phyloP scores from a whole-genome alignment of 75 land plant species.

The Cryptomeria japonica region DNA sequence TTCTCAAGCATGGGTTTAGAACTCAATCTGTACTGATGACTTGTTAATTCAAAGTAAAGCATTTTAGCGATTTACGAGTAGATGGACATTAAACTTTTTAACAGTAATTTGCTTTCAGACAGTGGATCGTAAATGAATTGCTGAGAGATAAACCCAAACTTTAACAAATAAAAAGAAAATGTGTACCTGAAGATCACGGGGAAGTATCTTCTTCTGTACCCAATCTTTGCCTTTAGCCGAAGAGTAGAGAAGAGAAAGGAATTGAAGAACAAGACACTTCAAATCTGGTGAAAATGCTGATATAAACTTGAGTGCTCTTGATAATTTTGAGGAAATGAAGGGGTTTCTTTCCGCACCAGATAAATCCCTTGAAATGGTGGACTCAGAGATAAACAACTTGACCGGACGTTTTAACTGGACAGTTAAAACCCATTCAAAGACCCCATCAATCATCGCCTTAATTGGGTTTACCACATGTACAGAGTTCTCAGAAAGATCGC shows the following conservation, averaged over 20 bases:
- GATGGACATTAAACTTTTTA: too few species aligned
- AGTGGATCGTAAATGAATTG: not conserved
- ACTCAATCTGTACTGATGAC: too few species aligned
- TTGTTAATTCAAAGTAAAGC: too few species aligned
- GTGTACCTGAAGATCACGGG: not conserved
- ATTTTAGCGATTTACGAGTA: too few species aligned
- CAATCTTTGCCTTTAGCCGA: not conserved
- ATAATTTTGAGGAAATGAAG: not conserved
- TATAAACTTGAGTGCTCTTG: not conserved
- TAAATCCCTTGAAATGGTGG: not conserved
- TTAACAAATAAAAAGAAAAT: not conserved
- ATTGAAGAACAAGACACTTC: not conserved
- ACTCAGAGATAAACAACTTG: not conserved
- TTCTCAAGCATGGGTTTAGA: too few species aligned
- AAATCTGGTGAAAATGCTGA: not conserved
- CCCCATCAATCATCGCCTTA: not conserved
- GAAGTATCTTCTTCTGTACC: not conserved
- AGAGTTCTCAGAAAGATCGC: not conserved
- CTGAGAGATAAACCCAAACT: not conserved
- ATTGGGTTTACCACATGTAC: not conserved
- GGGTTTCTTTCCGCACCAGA: not conserved
- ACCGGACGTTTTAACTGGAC: not conserved
- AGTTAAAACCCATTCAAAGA: not conserved
- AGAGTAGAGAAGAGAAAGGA: not conserved
- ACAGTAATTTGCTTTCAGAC: not conserved